These are phyloP conservation scores for Gentiana dahurica DNA, from an alignment of 257 asterid species.

Conservation along the genomic window DNA sequence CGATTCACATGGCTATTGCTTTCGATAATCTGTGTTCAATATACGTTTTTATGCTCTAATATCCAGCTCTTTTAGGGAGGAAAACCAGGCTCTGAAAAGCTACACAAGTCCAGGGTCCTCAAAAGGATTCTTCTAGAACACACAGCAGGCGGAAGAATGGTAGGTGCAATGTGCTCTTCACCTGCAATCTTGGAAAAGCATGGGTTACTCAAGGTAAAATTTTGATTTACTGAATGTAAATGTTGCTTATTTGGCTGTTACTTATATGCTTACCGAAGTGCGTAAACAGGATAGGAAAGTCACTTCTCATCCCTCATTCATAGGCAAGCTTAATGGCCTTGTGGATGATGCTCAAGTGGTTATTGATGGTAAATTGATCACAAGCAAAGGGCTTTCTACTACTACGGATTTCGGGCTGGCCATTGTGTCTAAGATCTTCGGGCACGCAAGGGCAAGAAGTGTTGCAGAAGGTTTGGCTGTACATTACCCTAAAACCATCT, in stretches of 20 bases:
- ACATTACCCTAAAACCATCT: slow-evolving; percentile 38
- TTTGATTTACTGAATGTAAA: neutral
- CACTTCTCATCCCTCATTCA: slow-evolving; percentile 46
- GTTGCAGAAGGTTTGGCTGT: slow-evolving; percentile 91
- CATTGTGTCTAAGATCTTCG: slow-evolving; percentile 72
- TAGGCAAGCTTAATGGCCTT: slow-evolving; percentile 25
- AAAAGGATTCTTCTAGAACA: slow-evolving; percentile 79
- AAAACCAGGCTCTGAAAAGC: slow-evolving; percentile 35
- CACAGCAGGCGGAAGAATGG: slow-evolving; percentile 42
- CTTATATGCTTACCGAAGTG: neutral
- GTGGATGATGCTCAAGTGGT: slow-evolving; percentile 47
- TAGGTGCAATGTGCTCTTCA: slow-evolving; percentile 64
- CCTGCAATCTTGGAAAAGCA: slow-evolving; percentile 52
- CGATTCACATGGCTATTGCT: slow-evolving; percentile 2
- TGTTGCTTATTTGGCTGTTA: neutral
- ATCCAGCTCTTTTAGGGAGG: slow-evolving; percentile 49
- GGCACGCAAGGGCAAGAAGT: slow-evolving; percentile 80
- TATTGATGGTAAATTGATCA: slow-evolving; percentile 70
- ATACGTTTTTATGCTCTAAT: too few species aligned
- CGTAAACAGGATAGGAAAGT: slow-evolving; percentile 52
- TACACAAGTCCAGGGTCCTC: slow-evolving; percentile 54
- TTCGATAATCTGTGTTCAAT: neutral
- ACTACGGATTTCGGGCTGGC: slow-evolving; percentile 61
- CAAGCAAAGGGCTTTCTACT: slow-evolving; percentile 60
- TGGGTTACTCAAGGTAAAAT: slow-evolving; percentile 60